These are phyloP conservation scores for Paecilomyces fulvus DNA, from an alignment of 2,329 filamentous ascomycete species.

Conservation along the genomic window DNA sequence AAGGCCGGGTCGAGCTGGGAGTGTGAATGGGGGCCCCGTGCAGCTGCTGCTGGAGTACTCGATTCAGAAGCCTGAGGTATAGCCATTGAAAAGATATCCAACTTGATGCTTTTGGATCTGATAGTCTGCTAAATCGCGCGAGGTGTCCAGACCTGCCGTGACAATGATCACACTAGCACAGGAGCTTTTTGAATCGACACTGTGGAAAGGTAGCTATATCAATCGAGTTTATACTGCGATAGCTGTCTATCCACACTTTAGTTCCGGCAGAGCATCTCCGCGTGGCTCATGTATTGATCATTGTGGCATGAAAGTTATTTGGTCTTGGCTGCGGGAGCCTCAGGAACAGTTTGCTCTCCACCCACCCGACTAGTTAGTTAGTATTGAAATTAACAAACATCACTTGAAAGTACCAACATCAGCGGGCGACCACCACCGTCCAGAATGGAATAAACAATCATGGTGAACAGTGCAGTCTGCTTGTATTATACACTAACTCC, in stretches of 20 bases:
- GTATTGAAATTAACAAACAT: neutral
- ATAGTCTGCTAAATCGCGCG: neutral
- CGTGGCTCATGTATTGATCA: neutral
- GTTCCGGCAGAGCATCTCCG: neutral
- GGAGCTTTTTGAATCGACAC: neutral
- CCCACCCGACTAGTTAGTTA: no score
- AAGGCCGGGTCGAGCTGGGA: conserved; percentile 66
- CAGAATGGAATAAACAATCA: neutral
- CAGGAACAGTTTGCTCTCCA: neutral
- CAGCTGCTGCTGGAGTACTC: conserved; percentile 6
- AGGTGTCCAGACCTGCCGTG: neutral
- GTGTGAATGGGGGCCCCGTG: conserved; percentile 34
- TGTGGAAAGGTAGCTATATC: neutral
- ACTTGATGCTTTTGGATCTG: neutral
- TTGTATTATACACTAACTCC: neutral
- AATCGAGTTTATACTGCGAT: neutral
- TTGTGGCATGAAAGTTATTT: neutral
- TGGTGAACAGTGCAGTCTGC: neutral
- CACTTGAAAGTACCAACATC: neutral
- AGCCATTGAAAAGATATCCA: neutral
- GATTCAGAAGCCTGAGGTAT: conserved; percentile 3
- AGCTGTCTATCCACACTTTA: neutral
- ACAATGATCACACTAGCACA: neutral
- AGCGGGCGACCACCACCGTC: neutral
- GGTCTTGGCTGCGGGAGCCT: neutral